A percentile compares a stretch with the other conserved stretches of the same genome.
Conservation (phyloP, 768 basidiomycete species). For the Candolleomyces eurysporus region DNA sequence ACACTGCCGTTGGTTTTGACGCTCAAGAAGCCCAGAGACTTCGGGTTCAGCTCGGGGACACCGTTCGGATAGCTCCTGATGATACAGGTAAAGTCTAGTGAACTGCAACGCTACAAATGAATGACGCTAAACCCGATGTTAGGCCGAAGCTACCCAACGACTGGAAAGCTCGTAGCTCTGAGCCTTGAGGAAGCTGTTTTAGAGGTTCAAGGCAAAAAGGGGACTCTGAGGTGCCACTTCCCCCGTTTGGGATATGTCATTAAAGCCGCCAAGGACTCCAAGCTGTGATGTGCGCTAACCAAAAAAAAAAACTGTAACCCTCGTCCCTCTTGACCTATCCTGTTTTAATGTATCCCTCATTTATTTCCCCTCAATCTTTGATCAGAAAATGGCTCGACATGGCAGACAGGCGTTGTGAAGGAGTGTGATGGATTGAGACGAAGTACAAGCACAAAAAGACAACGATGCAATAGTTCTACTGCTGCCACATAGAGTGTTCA, state of each 20-base stretch:
- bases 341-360: too few relatives aligned
- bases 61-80: slow-evolving; percentile 42
- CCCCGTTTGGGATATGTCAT: slow-evolving; percentile 43
- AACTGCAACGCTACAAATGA: not conserved
- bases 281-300: not conserved
- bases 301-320: too few relatives aligned
- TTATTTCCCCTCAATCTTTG: too few relatives aligned
- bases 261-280: not conserved
- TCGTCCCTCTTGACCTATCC: too few relatives aligned
- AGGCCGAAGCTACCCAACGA: slow-evolving; percentile 42
- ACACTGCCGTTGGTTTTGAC: slow-evolving; percentile 45
- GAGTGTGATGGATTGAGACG: too few relatives aligned
- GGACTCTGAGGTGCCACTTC: slow-evolving; percentile 49
- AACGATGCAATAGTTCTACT: not conserved
- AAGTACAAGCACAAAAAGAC: not conserved
- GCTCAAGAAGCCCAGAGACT: slow-evolving; percentile 40
- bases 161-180: slow-evolving; percentile 49
- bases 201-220: slow-evolving; percentile 40
- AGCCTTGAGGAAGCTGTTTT: slow-evolving; percentile 48
- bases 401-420: too few relatives aligned
- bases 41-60: slow-evolving; percentile 33
- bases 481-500: not conserved
- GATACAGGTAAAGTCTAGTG: slow-evolving; percentile 40
- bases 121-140: not conserved
- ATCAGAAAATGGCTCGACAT: too few relatives aligned